Evolutionary conservation across 306 rosid species (phyloP), one percentile per base, ranked within the genome.

Genomic region (Begonia masoniana): DNA sequence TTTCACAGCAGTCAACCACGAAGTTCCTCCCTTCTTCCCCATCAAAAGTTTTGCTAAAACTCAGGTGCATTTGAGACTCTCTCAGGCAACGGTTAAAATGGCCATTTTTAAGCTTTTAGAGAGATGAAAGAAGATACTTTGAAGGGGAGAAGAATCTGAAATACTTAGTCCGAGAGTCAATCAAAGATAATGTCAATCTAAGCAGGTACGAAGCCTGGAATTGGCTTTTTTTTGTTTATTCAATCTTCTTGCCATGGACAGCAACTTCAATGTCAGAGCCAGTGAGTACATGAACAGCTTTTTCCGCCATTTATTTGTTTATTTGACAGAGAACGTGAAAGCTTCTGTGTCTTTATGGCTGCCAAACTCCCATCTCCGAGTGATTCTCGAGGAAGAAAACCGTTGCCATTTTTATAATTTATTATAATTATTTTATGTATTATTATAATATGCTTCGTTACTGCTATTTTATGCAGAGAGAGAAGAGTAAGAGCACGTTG

Each of bases 1-100:
- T 91, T 91, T 91, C 43, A 91, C 99, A 58, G 96, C 99, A 31
- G 88, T 83, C 73, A 91, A 63, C 99, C 99, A 91, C 10, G 99
- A 91, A 45, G 72, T 58, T 57, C 88, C 68, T 61, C 86, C 96
- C 60, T 81, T 86, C 94, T 83, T 91, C 78, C 99, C 96, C 99
- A 91, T 88, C 67, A 62, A 62, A 68, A 46, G 54, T 58, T 24
- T 72, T 65, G 58, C 74, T 47, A 56, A 67, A 64, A 53, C 58
- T 69, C 88, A 83, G 71, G 77, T 69, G 73, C 84, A 63, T 74
- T 79, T 60, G 52, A 43, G 3, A 15, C 54, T 65, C 54, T 65
- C 67, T n/a, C 15, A 10, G 49, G 15, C 49, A 45, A 45, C 13
- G 7, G 49, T 11, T n/a, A 45, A 45, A 50, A 50, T 10, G 5